phyloP scores from a whole-genome alignment of 495 filamentous ascomycete species.

The Neurospora sp. region DNA sequence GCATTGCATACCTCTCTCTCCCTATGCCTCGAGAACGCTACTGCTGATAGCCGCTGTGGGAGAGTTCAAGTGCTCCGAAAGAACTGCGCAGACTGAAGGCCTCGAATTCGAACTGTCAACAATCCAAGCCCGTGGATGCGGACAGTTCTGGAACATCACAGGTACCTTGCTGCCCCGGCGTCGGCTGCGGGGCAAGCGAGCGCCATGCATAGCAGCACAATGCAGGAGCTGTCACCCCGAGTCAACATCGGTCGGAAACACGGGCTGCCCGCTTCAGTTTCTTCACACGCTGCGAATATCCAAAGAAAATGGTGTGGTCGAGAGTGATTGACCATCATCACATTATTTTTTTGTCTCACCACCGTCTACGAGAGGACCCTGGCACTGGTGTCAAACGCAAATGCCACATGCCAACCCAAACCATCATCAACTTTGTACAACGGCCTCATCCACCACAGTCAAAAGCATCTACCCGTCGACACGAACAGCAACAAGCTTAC shows the following conservation, averaged over 20 bases:
- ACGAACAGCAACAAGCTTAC: background rate
- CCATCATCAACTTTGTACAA: background rate
- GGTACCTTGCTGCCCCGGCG: background rate
- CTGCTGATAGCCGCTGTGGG: too few relatives aligned
- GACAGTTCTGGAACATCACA: background rate
- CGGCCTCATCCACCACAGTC: background rate
- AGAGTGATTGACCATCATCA: background rate
- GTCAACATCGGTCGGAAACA: background rate
- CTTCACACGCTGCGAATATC: background rate
- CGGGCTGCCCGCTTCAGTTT: background rate
- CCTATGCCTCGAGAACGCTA: too few relatives aligned
- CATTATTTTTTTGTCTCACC: background rate
- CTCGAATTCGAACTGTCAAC: background rate
- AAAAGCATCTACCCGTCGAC: background rate
- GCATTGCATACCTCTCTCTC: too few relatives aligned
- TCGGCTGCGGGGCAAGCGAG: background rate
- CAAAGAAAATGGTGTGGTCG: background rate
- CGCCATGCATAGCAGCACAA: background rate
- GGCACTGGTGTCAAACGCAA: background rate
- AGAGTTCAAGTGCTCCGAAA: background rate
- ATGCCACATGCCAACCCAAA: background rate
- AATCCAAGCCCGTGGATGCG: background rate
- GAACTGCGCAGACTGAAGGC: background rate
- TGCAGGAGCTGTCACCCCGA: background rate
- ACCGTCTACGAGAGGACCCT: background rate